phyloP scores from a whole-genome alignment of 2,329 filamentous ascomycete genomes.

The Gaeumannomyces tritici region DNA sequence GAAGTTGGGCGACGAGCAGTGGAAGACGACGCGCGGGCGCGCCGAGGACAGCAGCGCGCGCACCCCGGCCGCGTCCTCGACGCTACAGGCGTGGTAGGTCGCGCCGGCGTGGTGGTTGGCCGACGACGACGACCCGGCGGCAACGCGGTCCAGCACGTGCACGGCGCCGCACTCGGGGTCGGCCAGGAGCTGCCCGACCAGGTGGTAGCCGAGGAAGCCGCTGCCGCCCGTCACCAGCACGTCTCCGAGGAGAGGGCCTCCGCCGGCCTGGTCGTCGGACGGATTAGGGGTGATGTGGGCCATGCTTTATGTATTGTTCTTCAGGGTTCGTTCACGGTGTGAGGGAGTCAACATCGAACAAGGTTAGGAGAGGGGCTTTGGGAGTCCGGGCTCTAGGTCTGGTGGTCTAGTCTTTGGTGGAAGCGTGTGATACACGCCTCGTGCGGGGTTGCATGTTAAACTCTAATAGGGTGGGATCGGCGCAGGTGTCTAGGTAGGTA shows the following conservation, averaged over 20 bases:
- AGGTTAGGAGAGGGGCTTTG: too few relatives aligned
- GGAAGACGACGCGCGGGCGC: constrained; percentile 20
- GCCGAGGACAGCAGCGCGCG: constrained; percentile 12
- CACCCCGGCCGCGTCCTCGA: constrained; percentile 13
- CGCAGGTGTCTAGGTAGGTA: too few relatives aligned
- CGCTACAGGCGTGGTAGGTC: constrained; percentile 16
- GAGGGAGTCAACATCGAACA: too few relatives aligned
- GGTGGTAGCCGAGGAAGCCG: constrained; percentile 22
- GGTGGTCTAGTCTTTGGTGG: too few relatives aligned
- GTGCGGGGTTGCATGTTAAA: too few relatives aligned
- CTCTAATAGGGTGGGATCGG: too few relatives aligned
- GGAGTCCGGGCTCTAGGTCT: too few relatives aligned
- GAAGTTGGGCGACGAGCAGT: constrained; percentile 20
- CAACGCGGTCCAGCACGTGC: constrained; percentile 18
- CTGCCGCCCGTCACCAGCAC: constrained; percentile 22
- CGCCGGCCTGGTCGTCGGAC: neutral
- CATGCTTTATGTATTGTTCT: too few relatives aligned
- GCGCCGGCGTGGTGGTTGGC: constrained; percentile 15
- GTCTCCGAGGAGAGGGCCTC: constrained; percentile 4
- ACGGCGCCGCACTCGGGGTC: constrained; percentile 13
- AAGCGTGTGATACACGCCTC: too few relatives aligned
- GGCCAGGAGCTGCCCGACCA: constrained; percentile 17
- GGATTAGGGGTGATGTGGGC: too few relatives aligned
- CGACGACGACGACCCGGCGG: constrained; percentile 1
- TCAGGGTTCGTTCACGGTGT: too few relatives aligned